Conservation (phyloP, 371 early-diverging fungal genomes). For the Quaeritorhiza haematococci region DNA sequence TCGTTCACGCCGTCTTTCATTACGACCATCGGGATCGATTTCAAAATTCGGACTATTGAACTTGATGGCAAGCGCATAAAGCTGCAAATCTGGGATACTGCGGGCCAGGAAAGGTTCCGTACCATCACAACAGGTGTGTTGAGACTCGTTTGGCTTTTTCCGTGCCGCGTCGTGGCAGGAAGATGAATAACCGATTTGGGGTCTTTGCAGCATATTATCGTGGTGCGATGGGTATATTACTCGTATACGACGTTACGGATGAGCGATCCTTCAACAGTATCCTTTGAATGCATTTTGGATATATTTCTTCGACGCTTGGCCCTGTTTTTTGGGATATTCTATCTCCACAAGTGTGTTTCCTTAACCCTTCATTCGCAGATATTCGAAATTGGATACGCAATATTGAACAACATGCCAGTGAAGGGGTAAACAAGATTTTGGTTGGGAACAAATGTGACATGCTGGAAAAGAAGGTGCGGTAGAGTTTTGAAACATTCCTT, state of each 20-base stretch:
- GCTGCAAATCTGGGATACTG: constrained; percentile 99
- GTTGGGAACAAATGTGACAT: constrained; percentile 99
- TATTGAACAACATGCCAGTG: constrained; percentile 94
- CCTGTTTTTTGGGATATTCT: neutral
- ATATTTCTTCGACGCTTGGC: neutral
- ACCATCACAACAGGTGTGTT: constrained; percentile 86
- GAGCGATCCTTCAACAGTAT: constrained; percentile 81
- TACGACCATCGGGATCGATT: constrained; percentile 98
- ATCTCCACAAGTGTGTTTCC: neutral
- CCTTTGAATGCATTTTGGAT: neutral
- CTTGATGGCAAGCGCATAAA: constrained; percentile 97
- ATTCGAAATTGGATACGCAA: constrained; percentile 93
- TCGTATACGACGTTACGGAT: constrained; percentile 98
- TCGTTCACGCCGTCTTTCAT: constrained; percentile 97
- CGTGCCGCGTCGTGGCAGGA: neutral
- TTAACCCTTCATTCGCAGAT: constrained; percentile 22
- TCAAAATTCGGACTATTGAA: constrained; percentile 98
- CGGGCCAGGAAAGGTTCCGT: constrained; percentile 99
- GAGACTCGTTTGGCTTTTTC: neutral
- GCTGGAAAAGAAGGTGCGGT: constrained; percentile 78
- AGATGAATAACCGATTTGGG: neutral
- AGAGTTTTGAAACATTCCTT: neutral
- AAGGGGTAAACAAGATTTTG: constrained; percentile 92
- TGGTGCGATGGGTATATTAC: constrained; percentile 97
- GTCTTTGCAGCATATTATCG: constrained; percentile 84